These are phyloP conservation scores for Apiospora saccharicola DNA, from an alignment of 2,329 filamentous ascomycete species.

Conservation along the genomic window DNA sequence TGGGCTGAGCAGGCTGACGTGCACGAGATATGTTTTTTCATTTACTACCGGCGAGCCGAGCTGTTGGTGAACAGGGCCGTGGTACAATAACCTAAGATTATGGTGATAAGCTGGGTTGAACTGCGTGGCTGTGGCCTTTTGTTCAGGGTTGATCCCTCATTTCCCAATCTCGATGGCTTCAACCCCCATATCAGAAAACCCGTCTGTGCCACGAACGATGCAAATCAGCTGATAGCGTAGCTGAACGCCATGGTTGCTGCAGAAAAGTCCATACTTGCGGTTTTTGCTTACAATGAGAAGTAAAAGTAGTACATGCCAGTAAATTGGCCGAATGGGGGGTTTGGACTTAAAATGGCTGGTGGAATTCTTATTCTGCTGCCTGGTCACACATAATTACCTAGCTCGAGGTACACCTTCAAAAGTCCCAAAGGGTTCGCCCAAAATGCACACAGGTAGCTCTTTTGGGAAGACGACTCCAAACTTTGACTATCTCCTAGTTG, in stretches of 20 bases:
- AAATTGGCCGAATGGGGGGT: not conserved
- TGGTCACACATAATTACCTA: not conserved
- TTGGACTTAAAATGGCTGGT: not conserved
- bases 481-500: not conserved
- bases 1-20: not conserved
- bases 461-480: not conserved
- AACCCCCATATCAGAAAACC: not conserved
- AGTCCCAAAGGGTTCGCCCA: not conserved
- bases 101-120: not conserved
- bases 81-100: not conserved
- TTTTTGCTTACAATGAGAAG: not conserved
- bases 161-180: not conserved
- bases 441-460: not conserved
- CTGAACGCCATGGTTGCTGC: not conserved
- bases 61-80: not conserved
- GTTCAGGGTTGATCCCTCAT: not conserved
- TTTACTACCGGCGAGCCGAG: not conserved
- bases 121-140: not conserved
- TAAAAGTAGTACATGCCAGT: not conserved
- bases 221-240: not conserved
- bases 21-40: not conserved
- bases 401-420: not conserved
- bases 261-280: not conserved
- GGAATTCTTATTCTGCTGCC: constrained; percentile 1
- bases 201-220: not conserved